Base-by-base conservation (phyloP, 2,329 filamentous ascomycete species). In the Aspergillus niger region DNA sequence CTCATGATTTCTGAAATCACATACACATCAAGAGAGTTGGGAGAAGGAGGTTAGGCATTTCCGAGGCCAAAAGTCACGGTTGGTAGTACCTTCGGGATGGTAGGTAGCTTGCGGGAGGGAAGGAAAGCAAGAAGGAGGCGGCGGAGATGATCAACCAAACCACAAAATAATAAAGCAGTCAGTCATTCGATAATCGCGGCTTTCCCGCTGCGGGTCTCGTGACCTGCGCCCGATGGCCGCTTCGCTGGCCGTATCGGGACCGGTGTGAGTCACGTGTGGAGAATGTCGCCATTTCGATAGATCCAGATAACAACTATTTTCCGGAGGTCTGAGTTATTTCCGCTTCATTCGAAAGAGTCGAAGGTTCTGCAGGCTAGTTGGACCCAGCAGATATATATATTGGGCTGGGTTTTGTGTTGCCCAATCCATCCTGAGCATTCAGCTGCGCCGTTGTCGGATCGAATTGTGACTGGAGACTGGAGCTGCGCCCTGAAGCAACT, bases 1-100 rank as follows among this genome's bases (percentile, higher is more conserved):
- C 86, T 89, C 87, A 90, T 89, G 71, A 73, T 79, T 77, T 69
- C 66, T 62, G 68, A 67, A 63, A 71, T 73, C 69, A 72, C 76
- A 79, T 78, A 70, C 67, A 74, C 68, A 49, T 68, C 63, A 59
- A 54, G 61, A 59, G 30, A 36, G 32, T 57, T 11, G 56, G 50
- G 26, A 58, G 32, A 47, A 56, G 58, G 26, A 60, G 61, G 53
- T 22, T 28, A 48, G 60, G 63, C 68, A 69, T 70, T 58, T 68
- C 66, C 66, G 60, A 65, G 66, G 32, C 32, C 61, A 47, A 32
- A 26, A 51, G 67, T 62, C 63, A 55, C 60, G 59, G 61, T 36
- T 55, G 56, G 39, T 60, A 51, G 41, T 30, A 56, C 10, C 50
- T 24, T 51, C 32, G 32, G 43, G 48, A 54, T 59, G 59, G 28